Evolutionary conservation across 1,139 yeast genomes (phyloP).

Genomic region (Sugiyamaella castrensis): DNA sequence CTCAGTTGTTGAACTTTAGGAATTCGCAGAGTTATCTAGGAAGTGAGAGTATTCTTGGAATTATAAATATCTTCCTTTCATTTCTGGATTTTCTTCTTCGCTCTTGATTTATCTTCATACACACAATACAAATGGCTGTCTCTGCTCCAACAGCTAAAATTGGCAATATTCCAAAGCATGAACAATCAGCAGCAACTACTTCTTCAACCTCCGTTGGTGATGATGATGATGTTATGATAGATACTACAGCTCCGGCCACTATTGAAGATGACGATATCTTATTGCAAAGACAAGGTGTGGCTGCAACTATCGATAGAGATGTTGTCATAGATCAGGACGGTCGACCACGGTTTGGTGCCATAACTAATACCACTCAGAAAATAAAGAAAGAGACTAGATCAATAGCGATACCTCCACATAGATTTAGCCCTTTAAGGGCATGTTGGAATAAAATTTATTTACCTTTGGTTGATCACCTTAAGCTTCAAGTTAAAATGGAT

Average conservation of each 20-base stretch:
- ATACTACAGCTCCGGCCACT: slow-evolving; percentile 45
- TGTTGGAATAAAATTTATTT: slow-evolving; percentile 94
- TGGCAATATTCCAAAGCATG: slow-evolving; percentile 14
- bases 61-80: no score
- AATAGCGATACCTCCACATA: slow-evolving; percentile 92
- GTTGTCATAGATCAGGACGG: slow-evolving; percentile 77
- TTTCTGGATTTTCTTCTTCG: neutral
- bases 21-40: no score
- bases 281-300: slow-evolving; percentile 22
- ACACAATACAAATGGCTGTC: slow-evolving; percentile 46
- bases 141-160: slow-evolving; percentile 61
- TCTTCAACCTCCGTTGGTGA: slow-evolving; percentile 26
- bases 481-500: slow-evolving; percentile 95
- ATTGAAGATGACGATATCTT: slow-evolving; percentile 31
- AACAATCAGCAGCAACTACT: slow-evolving; percentile 13
- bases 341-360: slow-evolving; percentile 82
- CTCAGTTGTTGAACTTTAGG: no score
- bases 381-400: slow-evolving; percentile 84
- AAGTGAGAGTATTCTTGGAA: no score
- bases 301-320: slow-evolving; percentile 35
- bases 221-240: slow-evolving; percentile 67
- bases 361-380: slow-evolving; percentile 59
- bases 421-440: slow-evolving; percentile 88
- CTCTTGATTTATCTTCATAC: neutral
- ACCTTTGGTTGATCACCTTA: slow-evolving; percentile 90